These are phyloP conservation scores for Podaxis carcinomalis DNA, from an alignment of 768 basidiomycete species.

Conservation along the genomic window DNA sequence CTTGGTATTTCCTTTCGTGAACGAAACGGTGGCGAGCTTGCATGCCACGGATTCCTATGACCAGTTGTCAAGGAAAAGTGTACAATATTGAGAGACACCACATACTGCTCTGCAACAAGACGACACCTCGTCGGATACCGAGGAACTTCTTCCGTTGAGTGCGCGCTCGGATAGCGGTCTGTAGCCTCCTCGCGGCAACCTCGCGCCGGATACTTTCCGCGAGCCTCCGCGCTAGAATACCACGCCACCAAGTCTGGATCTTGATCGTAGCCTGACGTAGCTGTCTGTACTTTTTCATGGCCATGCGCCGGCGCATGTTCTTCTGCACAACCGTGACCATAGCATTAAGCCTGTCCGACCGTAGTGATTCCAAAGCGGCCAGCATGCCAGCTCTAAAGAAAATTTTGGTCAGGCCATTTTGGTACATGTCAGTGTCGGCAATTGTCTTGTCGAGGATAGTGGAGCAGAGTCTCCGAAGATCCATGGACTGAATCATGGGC, in stretches of 20 bases:
- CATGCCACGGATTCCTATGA: conserved; percentile 67
- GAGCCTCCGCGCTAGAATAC: conserved; percentile 69
- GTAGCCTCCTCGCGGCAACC: conserved; percentile 71
- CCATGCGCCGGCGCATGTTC: conserved; percentile 88
- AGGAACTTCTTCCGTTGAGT: conserved; percentile 70
- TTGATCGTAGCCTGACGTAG: conserved; percentile 72
- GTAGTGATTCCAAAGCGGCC: conserved; percentile 87
- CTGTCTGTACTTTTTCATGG: conserved; percentile 71
- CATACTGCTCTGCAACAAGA: conserved; percentile 84
- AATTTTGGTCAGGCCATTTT: conserved; percentile 95
- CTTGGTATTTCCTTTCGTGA: conserved; percentile 51
- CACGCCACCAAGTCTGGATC: conserved; percentile 94
- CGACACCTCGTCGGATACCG: conserved; percentile 55
- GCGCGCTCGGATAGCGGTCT: conserved; percentile 66
- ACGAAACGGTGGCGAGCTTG: conserved; percentile 60
- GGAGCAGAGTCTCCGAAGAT: conserved; percentile 77
- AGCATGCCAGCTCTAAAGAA: conserved; percentile 99
- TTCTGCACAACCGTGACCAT: conserved; percentile 97
- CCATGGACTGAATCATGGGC: conserved; percentile 76
- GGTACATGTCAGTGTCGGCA: conserved; percentile 94
- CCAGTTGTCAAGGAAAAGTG: background rate
- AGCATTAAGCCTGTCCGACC: conserved; percentile 81
- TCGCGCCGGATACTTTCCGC: conserved; percentile 71
- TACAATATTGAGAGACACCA: conserved; percentile 16
- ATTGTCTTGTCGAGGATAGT: conserved; percentile 84